Evolutionary conservation across 768 basidiomycete species (phyloP), one percentile per base, ranked within the genome.

Genomic region (Boletus huronensis): DNA sequence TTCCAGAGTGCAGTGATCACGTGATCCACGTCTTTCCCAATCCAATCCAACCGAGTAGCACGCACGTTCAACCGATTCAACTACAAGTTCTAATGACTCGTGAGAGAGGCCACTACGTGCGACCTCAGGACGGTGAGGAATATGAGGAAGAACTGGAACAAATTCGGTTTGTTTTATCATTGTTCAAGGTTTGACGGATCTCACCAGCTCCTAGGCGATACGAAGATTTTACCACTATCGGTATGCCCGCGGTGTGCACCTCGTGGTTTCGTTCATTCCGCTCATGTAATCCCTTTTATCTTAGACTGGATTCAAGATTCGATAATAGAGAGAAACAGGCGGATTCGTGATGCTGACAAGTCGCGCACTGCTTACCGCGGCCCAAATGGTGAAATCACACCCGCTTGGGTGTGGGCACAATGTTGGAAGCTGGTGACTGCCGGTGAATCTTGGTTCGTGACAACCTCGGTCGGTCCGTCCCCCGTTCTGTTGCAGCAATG

Each of bases 251-350:
- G 45, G 53, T 42, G 6, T 50, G n/a, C 34, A 46, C 48, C 52
- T 56, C 50, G 38, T 58, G 28, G 43, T 44, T 50, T 58, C 23
- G 48, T 49, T 62, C 56, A 58, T 45, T 48, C 29, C 53, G 47
- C 50, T 52, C 54, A 52, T 59, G 45, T 51, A 56, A 55, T 45
- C 4, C 6, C 52, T 44, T 32, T 23, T 6, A 34, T 34, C 50
- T 34, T 62, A 97, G 96, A 98, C 69, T 98, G 96, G 96, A 90
- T 98, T 45, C 90, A 97, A 64, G 96, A 98, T 73, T 91, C 93
- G 3, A 83, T 94, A 40, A 79, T 90, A 31, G 96, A 98, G 67
- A 81, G 93, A 26, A 88, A 87, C 58, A 77, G 90, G 61, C 85
- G 92, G 23, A 76, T 88, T 62, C 80, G 84, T 54, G 79, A 80